A percentile compares a stretch with the other conserved stretches of the same genome.
Evolutionary conservation across 2,329 filamentous ascomycete species (phyloP).

Genomic region (Bipolaris bicolor): DNA sequence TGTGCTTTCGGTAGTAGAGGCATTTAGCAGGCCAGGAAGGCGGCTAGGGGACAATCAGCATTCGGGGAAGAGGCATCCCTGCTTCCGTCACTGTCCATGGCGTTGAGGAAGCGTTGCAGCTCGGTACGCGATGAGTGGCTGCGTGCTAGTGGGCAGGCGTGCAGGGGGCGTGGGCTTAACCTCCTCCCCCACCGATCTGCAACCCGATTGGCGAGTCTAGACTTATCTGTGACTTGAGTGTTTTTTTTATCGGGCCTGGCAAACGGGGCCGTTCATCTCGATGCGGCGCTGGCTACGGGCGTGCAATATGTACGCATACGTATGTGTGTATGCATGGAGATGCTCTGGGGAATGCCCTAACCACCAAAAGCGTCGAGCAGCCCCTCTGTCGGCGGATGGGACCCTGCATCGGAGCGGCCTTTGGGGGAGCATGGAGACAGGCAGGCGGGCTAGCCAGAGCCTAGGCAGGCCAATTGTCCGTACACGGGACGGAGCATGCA

Average conservation of each 20-base stretch:
- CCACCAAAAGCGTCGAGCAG: background rate
- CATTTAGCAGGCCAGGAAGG: constrained; percentile 10
- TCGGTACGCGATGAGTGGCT: constrained; percentile 38
- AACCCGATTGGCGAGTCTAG: constrained; percentile 43
- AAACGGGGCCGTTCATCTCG: constrained; percentile 21
- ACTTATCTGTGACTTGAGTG: constrained; percentile 30
- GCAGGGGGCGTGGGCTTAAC: constrained; percentile 23
- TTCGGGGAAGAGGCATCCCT: constrained; percentile 39
- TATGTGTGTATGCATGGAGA: background rate
- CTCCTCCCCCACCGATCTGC: constrained; percentile 33
- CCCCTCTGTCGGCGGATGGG: background rate
- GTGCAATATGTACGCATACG: background rate
- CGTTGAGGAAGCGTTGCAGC: constrained; percentile 28
- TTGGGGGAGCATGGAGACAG: background rate
- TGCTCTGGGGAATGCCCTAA: background rate
- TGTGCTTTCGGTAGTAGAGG: constrained; percentile 25
- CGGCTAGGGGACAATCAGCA: constrained; percentile 32
- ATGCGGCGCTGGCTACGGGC: constrained; percentile 6
- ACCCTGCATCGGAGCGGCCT: constrained; percentile 19
- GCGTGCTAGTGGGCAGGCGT: constrained; percentile 31
- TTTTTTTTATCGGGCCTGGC: constrained; percentile 20
- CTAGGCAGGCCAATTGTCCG: background rate
- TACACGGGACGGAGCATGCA: constrained; percentile 19
- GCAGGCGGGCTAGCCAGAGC: background rate
- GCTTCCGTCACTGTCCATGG: constrained; percentile 38